Evolutionary conservation across 306 rosid species (phyloP), one percentile per base, ranked within the genome.

Genomic region (Sophora flavescens): DNA sequence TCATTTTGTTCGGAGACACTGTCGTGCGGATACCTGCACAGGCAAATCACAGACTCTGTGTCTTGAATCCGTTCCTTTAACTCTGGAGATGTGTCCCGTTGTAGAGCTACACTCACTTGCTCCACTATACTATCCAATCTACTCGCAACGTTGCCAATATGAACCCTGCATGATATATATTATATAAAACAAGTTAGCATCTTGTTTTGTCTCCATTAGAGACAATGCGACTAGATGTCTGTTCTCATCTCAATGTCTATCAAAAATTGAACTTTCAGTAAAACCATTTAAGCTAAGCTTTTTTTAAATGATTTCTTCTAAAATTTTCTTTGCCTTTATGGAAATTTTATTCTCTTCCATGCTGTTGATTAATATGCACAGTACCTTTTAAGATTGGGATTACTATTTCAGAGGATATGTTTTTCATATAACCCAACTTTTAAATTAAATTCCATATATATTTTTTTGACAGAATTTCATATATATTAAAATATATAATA

Each of bases 121-220:
- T 88, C 88, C 33, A 77, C 90, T 83, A 91, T 83, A 9, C 63
- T 82, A 61, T 91, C 90, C 32, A 93, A 63, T 79, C 85, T 88
- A 54, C 83, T 75, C 8, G 86, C 93, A 50, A 91, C 72, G 4
- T 67, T 83, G 68, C 89, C 91, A 88, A 87, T 86, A 32, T 69
- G 84, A 70, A 79, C 47, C 86, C 88, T 84, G 70, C 54, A 35
- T 61, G 22, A 7, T 30, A 30, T 2, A 28, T 39, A 58, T 14
- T 30, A 51, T 14, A 26, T 16, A 32, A 73, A 63, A 39, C 12
- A 58, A 50, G 6, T 77, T 58, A 82, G 58, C 32, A 56, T 50
- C n/a, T 54, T 47, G 38, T 44, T 50, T 77, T 58, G 60, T 62
- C 47, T 52, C 7, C 41, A 26, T 42, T 56, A n/a, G 10, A 22